Base-by-base conservation (phyloP, 2,329 filamentous ascomycete genomes). In the Colletotrichum horii region DNA sequence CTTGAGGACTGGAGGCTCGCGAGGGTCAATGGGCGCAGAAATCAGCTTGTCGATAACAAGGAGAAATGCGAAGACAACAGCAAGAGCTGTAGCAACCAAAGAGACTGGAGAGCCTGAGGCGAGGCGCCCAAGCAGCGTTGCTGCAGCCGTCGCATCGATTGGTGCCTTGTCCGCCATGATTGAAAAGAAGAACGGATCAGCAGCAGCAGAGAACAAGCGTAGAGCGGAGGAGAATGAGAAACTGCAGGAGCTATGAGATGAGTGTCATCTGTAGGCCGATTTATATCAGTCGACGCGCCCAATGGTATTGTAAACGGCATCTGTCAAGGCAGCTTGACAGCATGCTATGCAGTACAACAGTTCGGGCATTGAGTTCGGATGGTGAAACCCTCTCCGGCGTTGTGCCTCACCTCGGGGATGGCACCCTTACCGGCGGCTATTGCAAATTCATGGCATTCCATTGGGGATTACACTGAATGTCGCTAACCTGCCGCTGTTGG, bases 1-100 rank as follows among this genome's bases (percentile, higher is more conserved):
- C 38, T 83, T 83, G 30, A 89, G 32, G 0, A 85, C 75, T 6
- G 87, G 86, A 6, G 88, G 88, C 74, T 89, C 88, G 65, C 82
- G 80, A 8, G 83, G 80, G 67, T 84, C 81, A 6, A 82, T 55
- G 22, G 67, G 60, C 7, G 75, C 72, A 6, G 58, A 69, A 19
- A 75, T 19, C 28, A 75, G 22, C 28, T 48, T 73, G 43, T 72
- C 70, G 16, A 71, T 43, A 8, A 58, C 36, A 16, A 76, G 12
- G 6, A 69, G 38, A 16, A 76, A 34, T 16, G 60, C 43, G 24
- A 64, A 52, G 12, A 66, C 19, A 9, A 75, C 6, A 14, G 69
- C 69, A 6, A 68, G 11, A 3, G 64, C 55, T 4, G 64, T 62
- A 5, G 70, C 64, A 11, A 36, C 19, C 22, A 73, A 15, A 6